Evolutionary conservation across 805 yeast genomes (phyloP).

Genomic region (Yamadazyma tumulicola): DNA sequence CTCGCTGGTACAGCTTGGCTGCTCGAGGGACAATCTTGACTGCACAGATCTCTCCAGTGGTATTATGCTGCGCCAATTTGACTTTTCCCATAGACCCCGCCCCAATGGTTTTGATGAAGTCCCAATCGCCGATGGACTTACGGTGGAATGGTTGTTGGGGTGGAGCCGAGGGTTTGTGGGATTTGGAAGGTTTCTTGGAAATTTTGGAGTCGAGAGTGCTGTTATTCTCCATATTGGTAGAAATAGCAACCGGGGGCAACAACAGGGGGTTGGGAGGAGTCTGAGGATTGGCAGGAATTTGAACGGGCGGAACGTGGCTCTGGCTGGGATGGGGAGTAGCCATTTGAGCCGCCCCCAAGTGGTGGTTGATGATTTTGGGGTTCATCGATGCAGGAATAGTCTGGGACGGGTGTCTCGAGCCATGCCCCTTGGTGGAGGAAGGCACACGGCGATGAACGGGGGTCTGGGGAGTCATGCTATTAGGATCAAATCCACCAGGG

Average conservation of each 20-base stretch:
- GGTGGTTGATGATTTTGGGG: conserved; percentile 10
- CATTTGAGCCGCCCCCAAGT: conserved; percentile 1
- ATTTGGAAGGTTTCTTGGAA: conserved; percentile 5
- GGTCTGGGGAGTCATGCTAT: conserved; percentile 10
- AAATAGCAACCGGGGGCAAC: conserved; percentile 30
- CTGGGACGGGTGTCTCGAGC: conserved; percentile 9
- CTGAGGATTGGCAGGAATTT: neutral
- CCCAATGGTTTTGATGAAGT: conserved; percentile 89
- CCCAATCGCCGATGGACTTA: conserved; percentile 94
- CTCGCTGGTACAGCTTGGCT: conserved; percentile 68
- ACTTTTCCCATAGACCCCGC: conserved; percentile 99
- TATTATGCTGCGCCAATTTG: conserved; percentile 82
- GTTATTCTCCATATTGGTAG: conserved; percentile 7
- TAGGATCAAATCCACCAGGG: conserved; percentile 6
- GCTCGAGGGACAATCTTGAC: conserved; percentile 93
- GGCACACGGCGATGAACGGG: conserved; percentile 12
- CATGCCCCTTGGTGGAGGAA: conserved; percentile 9
- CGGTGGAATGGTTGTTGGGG: conserved; percentile 66
- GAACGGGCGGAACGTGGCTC: conserved; percentile 1
- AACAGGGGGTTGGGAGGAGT: conserved; percentile 15
- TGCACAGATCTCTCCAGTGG: conserved; percentile 81
- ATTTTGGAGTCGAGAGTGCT: conserved; percentile 8
- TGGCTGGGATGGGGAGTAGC: conserved; percentile 1
- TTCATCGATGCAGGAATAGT: conserved; percentile 7
- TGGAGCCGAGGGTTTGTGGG: conserved; percentile 4